Conservation (phyloP, 371 early-diverging fungal genomes). For the Mucor irregularis region DNA sequence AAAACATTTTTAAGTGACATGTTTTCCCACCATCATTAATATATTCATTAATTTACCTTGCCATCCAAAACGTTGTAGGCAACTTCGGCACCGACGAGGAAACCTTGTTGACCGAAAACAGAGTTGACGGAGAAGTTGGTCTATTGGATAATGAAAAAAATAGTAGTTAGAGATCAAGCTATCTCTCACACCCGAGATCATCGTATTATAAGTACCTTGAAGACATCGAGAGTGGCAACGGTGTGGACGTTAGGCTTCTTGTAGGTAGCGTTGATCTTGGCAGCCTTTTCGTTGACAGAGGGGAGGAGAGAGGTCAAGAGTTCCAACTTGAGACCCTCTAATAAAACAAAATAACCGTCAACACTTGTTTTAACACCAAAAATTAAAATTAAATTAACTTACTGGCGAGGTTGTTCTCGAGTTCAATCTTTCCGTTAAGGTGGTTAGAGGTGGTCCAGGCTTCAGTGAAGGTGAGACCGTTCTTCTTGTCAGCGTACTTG, state of each 20-base stretch:
- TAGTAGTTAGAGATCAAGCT: neutral
- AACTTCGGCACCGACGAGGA: conserved; percentile 90
- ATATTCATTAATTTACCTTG: conserved; percentile 43
- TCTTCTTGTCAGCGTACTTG: conserved; percentile 92
- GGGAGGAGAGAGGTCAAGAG: conserved; percentile 50
- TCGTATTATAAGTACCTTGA: conserved; percentile 43
- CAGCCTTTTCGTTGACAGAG: conserved; percentile 50
- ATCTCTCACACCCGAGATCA: too few species aligned
- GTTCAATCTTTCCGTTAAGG: conserved; percentile 89
- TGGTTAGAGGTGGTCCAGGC: conserved; percentile 94
- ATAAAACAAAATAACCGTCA: neutral
- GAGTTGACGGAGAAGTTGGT: conserved; percentile 52
- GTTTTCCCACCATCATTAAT: neutral
- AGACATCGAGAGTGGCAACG: conserved; percentile 49
- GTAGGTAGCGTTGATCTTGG: conserved; percentile 50
- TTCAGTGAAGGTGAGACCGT: conserved; percentile 93
- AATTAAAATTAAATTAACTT: conserved; percentile 20
- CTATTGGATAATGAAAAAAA: conserved; percentile 16
- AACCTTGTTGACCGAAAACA: conserved; percentile 76
- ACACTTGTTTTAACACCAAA: neutral
- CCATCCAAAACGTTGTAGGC: conserved; percentile 89
- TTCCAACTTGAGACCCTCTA: conserved; percentile 57
- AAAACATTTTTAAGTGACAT: neutral
- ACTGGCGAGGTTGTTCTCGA: conserved; percentile 91
- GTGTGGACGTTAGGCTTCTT: conserved; percentile 55